These are phyloP conservation scores for Mycena rosella DNA, from an alignment of 768 basidiomycete genomes.

Conservation along the genomic window DNA sequence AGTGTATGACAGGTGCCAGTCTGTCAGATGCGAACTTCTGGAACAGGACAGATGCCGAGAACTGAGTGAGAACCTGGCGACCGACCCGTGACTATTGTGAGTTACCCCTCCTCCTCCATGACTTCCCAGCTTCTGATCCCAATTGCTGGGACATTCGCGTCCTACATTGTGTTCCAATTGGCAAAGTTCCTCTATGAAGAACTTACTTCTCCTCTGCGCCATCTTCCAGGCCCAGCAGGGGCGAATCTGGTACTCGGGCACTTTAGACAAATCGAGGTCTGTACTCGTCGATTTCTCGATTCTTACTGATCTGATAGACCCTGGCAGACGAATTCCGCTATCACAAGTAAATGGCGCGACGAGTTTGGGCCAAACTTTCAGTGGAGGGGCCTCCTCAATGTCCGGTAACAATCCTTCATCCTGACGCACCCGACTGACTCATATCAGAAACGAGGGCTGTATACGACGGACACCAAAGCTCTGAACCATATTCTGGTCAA, in stretches of 20 bases:
- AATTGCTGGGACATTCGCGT: neutral
- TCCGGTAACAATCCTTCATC: neutral
- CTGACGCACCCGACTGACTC: neutral
- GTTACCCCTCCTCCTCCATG: no score
- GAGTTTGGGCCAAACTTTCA: neutral
- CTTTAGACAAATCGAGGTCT: neutral
- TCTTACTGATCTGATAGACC: neutral
- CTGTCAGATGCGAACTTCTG: no score
- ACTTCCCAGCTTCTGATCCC: conserved; percentile 8
- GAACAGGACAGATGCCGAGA: no score
- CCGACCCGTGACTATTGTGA: no score
- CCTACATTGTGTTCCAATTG: neutral
- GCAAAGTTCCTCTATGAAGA: conserved; percentile 4
- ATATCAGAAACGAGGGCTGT: conserved; percentile 6
- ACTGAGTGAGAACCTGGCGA: no score
- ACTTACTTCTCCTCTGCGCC: neutral
- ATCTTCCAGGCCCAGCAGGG: neutral
- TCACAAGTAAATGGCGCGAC: neutral
- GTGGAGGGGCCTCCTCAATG: neutral
- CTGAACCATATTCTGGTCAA: conserved; percentile 17
- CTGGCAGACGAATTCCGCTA: neutral
- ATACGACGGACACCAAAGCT: conserved; percentile 10
- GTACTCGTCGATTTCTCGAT: neutral
- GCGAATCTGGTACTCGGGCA: neutral
- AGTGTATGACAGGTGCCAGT: no score